Conservation (phyloP, 306 rosid genomes). For the Medicago ruthenica region DNA sequence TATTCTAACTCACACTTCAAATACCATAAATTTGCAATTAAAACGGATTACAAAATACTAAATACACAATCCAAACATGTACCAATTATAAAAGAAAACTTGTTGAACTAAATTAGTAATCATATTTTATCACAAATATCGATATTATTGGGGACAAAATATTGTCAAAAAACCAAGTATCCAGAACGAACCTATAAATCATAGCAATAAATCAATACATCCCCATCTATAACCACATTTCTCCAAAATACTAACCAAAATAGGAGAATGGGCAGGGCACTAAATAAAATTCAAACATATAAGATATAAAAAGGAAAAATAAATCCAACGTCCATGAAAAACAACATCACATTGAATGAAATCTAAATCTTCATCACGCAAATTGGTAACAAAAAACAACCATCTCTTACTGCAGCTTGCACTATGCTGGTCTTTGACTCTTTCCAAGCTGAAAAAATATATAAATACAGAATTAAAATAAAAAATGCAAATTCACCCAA, state of each 20-base stretch:
- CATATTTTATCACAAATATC: too few species aligned
- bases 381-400: constrained; percentile 12
- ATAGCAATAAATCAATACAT: not conserved
- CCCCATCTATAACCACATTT: constrained; percentile 33
- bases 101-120: too few species aligned
- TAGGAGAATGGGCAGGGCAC: constrained; percentile 13
- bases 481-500: not conserved
- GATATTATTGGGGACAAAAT: too few species aligned
- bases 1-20: too few species aligned
- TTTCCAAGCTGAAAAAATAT: constrained; percentile 6
- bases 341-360: not conserved
- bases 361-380: constrained; percentile 38
- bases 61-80: too few species aligned
- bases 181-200: constrained; percentile 8
- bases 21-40: too few species aligned
- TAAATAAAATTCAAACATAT: constrained; percentile 36
- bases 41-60: too few species aligned
- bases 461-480: constrained; percentile 4
- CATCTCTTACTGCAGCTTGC: constrained; percentile 76
- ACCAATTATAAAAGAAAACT: too few species aligned
- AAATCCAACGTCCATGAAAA: constrained; percentile 42
- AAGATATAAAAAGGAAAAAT: constrained; percentile 29
- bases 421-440: constrained; percentile 58
- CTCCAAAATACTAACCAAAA: constrained; percentile 27
- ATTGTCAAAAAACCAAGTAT: too few species aligned